Evolutionary conservation across 1,139 yeast species (phyloP).

Genomic region (Sugiyamaella castrensis): DNA sequence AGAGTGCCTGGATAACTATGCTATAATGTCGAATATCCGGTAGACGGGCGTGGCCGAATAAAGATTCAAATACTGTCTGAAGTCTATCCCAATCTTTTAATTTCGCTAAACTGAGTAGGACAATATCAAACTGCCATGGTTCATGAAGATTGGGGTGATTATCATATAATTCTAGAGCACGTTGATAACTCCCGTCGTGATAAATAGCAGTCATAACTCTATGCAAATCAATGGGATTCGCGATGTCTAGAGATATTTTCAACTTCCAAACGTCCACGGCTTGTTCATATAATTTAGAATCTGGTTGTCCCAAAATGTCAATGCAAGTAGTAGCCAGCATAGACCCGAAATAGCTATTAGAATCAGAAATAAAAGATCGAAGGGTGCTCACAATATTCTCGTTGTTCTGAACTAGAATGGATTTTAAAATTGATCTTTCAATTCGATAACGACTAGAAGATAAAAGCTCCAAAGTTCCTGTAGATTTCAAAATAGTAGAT

Average conservation of each 20-base stretch:
- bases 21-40: slow-evolving; percentile 61
- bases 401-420: slow-evolving; percentile 7
- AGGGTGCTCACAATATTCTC: neutral
- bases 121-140: slow-evolving; percentile 27
- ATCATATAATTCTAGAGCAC: slow-evolving; percentile 44
- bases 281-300: slow-evolving; percentile 1
- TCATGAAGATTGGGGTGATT: slow-evolving; percentile 34
- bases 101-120: slow-evolving; percentile 47
- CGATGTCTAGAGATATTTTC: slow-evolving; percentile 16
- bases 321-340: slow-evolving; percentile 23
- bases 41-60: slow-evolving; percentile 53
- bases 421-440: slow-evolving; percentile 20
- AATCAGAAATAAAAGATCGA: too few relatives aligned
- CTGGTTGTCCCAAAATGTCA: slow-evolving; percentile 17
- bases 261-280: slow-evolving; percentile 20
- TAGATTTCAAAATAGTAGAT: slow-evolving; percentile 3
- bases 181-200: slow-evolving; percentile 41
- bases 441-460: slow-evolving; percentile 12
- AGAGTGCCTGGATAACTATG: slow-evolving; percentile 61
- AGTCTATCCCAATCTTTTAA: slow-evolving; percentile 57
- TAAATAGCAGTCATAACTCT: slow-evolving; percentile 45
- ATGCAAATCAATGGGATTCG: slow-evolving; percentile 28
- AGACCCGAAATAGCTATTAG: slow-evolving; percentile 2
- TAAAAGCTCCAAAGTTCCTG: slow-evolving; percentile 13
- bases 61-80: slow-evolving; percentile 59